phyloP scores from a whole-genome alignment of 352 stramenopile species.

The Globisporangium rhizosaccharum region DNA sequence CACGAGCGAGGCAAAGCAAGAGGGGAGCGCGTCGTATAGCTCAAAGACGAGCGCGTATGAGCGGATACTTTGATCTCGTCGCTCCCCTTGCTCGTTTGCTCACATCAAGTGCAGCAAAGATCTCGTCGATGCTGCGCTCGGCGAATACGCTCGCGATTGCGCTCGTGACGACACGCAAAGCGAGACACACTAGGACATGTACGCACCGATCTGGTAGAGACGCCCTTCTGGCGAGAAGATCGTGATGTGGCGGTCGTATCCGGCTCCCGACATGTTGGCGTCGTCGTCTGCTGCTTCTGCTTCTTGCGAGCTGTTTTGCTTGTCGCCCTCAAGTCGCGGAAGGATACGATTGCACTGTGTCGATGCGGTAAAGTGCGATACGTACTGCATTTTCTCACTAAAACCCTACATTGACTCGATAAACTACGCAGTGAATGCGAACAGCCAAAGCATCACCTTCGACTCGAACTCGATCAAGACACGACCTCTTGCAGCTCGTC shows the following conservation, averaged over 20 bases:
- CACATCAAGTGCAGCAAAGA: slow-evolving; percentile 3
- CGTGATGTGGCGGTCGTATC: slow-evolving; percentile 93
- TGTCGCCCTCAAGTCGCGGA: background rate
- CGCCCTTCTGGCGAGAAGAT: slow-evolving; percentile 99
- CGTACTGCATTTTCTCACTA: no score
- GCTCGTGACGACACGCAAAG: background rate
- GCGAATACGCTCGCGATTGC: no score
- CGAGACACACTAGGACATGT: background rate
- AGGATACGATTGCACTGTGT: slow-evolving; percentile 8
- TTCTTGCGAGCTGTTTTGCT: slow-evolving; percentile 14
- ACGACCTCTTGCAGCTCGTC: no score
- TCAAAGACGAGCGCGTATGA: no score
- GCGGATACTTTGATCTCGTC: background rate
- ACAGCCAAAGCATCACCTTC: no score
- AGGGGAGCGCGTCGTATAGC: background rate
- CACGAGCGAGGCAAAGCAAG: background rate
- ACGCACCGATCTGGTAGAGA: slow-evolving; percentile 96
- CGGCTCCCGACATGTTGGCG: slow-evolving; percentile 71
- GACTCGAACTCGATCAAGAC: no score
- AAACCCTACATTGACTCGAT: no score
- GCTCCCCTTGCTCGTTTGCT: background rate
- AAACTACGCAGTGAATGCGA: no score
- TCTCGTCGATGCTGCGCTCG: slow-evolving; percentile 3
- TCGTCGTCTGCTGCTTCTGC: slow-evolving; percentile 1
- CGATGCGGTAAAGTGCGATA: slow-evolving; percentile 6